Evolutionary conservation across 768 basidiomycete genomes (phyloP).

Genomic region (Termitomyces sp.): DNA sequence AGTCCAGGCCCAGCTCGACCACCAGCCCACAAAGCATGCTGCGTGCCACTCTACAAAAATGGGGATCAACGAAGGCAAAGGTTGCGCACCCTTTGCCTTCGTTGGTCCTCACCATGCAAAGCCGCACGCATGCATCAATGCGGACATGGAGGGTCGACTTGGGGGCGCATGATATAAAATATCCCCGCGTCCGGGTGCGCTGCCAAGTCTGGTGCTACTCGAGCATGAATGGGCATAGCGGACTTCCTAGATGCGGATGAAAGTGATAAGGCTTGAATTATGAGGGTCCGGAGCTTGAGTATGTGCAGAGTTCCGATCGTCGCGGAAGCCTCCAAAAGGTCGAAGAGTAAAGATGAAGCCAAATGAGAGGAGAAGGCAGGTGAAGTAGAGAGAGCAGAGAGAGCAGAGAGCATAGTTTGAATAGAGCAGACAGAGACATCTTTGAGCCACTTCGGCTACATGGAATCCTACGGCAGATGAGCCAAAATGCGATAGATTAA

Average conservation of each 20-base stretch:
- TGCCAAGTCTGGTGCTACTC: background rate
- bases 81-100: conserved; percentile 1
- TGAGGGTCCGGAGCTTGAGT: background rate
- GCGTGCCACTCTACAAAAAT: background rate
- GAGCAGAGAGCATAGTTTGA: background rate
- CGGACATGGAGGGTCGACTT: background rate
- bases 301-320: background rate
- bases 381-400: background rate
- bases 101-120: background rate
- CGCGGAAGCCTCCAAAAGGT: background rate
- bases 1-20: background rate
- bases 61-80: background rate
- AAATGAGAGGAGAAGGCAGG: background rate
- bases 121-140: background rate
- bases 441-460: background rate
- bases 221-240: background rate
- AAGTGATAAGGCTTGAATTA: background rate
- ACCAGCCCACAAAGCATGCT: background rate
- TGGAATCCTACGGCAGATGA: background rate
- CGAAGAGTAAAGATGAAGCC: too few relatives aligned
- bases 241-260: background rate
- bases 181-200: conserved; percentile 1
- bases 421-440: background rate
- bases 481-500: background rate
- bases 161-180: background rate